Evolutionary conservation across 202 grass and related monocot genomes (phyloP).

Genomic region (Hordeum pubiflorum): DNA sequence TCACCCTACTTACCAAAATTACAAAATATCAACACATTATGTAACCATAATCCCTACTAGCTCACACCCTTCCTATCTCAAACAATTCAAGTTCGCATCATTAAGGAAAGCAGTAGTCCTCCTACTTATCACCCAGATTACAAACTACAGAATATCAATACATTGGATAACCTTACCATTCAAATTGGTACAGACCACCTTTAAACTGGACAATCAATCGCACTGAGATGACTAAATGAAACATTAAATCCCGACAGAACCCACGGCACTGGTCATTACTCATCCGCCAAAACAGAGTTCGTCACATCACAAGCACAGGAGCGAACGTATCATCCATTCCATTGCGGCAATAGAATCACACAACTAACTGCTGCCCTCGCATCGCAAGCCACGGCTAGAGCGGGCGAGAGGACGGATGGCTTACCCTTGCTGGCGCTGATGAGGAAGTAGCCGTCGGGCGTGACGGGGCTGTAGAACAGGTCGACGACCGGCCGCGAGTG

Average conservation of each 20-base stretch:
- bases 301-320: background rate
- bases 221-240: background rate
- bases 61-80: background rate
- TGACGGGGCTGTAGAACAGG: conserved; percentile 69
- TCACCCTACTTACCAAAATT: background rate
- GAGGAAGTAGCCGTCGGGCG: conserved; percentile 82
- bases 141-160: background rate
- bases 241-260: background rate
- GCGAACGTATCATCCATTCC: background rate
- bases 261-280: background rate
- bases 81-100: background rate
- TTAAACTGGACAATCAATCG: background rate
- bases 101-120: too few relatives aligned
- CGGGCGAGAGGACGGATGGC: background rate
- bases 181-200: background rate
- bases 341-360: background rate
- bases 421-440: conserved; percentile 96
- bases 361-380: background rate
- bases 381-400: background rate
- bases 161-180: background rate
- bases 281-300: background rate
- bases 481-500: conserved; percentile 94
- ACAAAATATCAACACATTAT: background rate
- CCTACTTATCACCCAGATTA: background rate
- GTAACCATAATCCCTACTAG: background rate